Conservation (phyloP, 441 rosid genomes). For the Erysimum cheiri region DNA sequence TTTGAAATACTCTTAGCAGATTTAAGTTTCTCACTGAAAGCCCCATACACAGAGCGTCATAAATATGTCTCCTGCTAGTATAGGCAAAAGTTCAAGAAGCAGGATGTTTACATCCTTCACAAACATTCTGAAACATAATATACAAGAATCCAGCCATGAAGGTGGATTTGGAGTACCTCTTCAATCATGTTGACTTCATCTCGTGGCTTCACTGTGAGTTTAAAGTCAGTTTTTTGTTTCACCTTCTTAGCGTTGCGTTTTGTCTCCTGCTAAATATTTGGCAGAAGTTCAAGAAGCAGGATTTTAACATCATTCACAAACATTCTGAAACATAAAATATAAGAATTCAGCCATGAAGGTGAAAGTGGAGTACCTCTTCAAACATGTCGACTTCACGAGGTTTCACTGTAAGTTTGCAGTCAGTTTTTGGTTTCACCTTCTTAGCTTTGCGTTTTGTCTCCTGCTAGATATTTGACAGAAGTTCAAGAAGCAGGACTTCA, state of each 20-base stretch:
- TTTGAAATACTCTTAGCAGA: neutral
- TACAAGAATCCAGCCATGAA: conserved; percentile 12
- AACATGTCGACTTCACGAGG: conserved; percentile 43
- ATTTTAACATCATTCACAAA: conserved; percentile 4
- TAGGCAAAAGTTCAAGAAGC: conserved; percentile 1
- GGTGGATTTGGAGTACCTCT: conserved; percentile 54
- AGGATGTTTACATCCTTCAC: conserved; percentile 1
- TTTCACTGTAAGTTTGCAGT: conserved; percentile 30
- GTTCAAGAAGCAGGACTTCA: neutral
- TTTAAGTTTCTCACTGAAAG: conserved; percentile 1
- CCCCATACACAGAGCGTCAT: conserved; percentile 6
- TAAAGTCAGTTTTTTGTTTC: conserved; percentile 39
- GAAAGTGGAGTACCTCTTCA: conserved; percentile 56
- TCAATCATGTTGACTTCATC: conserved; percentile 47
- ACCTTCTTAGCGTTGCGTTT: conserved; percentile 43
- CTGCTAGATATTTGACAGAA: neutral
- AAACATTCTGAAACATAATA: neutral
- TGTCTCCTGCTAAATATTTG: neutral
- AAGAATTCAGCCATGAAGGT: conserved; percentile 17
- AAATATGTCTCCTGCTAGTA: neutral
- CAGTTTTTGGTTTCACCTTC: conserved; percentile 42
- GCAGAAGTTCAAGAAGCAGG: conserved; percentile 16
- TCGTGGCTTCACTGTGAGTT: conserved; percentile 30
- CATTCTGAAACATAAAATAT: neutral
- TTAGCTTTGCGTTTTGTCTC: conserved; percentile 45